A percentile compares a stretch with the other conserved stretches of the same genome.
These are phyloP conservation scores for Kluyveromyces marxianus DNA, from an alignment of 1,139 yeast species.

Conservation along the genomic window DNA sequence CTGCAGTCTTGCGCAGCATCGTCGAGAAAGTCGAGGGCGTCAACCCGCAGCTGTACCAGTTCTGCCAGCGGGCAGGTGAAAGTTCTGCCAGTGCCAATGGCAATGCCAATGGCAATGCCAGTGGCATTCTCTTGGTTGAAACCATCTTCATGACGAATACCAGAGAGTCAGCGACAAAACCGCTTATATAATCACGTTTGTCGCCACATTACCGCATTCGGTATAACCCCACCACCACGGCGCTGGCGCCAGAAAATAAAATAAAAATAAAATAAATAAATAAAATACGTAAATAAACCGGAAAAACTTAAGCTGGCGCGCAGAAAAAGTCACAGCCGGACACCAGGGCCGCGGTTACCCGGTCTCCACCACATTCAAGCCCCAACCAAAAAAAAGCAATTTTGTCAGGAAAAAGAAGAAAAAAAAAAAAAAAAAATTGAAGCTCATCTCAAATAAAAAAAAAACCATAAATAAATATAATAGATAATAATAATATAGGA, in stretches of 20 bases:
- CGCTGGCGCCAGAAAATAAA: too few relatives aligned
- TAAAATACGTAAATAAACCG: too few relatives aligned
- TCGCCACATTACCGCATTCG: too few relatives aligned
- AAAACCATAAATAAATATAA: background rate
- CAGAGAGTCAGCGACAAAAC: too few relatives aligned
- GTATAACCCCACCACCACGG: too few relatives aligned
- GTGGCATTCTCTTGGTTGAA: constrained; percentile 26
- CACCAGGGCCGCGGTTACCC: too few relatives aligned
- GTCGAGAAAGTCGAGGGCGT: constrained; percentile 82
- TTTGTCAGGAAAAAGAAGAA: background rate
- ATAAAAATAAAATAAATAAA: too few relatives aligned
- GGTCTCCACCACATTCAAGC: too few relatives aligned
- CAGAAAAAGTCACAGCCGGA: too few relatives aligned
- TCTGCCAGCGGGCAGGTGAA: constrained; percentile 42
- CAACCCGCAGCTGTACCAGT: constrained; percentile 80
- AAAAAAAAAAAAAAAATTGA: background rate
- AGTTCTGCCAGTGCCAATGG: too few relatives aligned
- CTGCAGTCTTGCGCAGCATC: constrained; percentile 69
- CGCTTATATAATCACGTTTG: too few relatives aligned
- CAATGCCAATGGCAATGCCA: constrained; percentile 11
- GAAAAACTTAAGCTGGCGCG: too few relatives aligned
- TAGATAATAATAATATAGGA: background rate
- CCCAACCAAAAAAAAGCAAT: background rate
- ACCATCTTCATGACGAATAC: constrained; percentile 19
- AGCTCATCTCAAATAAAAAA: background rate